phyloP scores from a whole-genome alignment of 768 basidiomycete genomes.

The Erythrobasidium yunnanense region DNA sequence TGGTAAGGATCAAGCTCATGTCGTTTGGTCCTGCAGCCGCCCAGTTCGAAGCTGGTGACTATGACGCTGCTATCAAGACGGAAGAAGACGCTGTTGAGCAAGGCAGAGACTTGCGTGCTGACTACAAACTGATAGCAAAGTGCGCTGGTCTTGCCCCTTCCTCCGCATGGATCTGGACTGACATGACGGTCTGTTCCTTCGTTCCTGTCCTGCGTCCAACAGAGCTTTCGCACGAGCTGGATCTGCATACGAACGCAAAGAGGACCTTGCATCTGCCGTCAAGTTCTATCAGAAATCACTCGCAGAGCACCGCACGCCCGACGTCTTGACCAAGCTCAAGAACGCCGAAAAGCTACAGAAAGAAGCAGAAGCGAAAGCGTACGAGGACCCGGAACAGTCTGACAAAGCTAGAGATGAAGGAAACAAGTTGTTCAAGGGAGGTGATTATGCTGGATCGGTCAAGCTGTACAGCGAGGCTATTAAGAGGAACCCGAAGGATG shows the following conservation, averaged over 20 bases:
- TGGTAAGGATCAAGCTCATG: too few relatives aligned
- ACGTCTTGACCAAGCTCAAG: conserved; percentile 79
- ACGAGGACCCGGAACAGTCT: conserved; percentile 75
- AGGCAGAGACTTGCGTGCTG: conserved; percentile 76
- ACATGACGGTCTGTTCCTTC: too few relatives aligned
- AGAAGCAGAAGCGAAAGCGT: conserved; percentile 68
- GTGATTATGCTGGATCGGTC: conserved; percentile 82
- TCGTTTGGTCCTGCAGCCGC: too few relatives aligned
- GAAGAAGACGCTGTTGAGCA: conserved; percentile 96
- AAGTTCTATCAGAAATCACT: conserved; percentile 88
- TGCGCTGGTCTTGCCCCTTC: conserved; percentile 27
- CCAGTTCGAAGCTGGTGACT: conserved; percentile 87
- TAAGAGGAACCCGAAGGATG: conserved; percentile 82
- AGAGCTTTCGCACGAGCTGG: conserved; percentile 78
- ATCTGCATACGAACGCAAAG: conserved; percentile 68
- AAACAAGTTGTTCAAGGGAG: conserved; percentile 77
- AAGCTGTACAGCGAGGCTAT: conserved; percentile 90
- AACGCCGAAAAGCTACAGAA: conserved; percentile 62
- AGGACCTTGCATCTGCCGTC: conserved; percentile 64
- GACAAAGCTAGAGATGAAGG: conserved; percentile 80
- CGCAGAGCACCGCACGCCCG: conserved; percentile 90
- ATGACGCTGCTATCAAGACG: conserved; percentile 75
- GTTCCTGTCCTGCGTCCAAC: too few relatives aligned
- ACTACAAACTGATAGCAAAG: conserved; percentile 92
- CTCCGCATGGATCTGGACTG: background rate